Conservation (phyloP, 2,329 filamentous ascomycete species). For the Ophiosphaerella narmari region DNA sequence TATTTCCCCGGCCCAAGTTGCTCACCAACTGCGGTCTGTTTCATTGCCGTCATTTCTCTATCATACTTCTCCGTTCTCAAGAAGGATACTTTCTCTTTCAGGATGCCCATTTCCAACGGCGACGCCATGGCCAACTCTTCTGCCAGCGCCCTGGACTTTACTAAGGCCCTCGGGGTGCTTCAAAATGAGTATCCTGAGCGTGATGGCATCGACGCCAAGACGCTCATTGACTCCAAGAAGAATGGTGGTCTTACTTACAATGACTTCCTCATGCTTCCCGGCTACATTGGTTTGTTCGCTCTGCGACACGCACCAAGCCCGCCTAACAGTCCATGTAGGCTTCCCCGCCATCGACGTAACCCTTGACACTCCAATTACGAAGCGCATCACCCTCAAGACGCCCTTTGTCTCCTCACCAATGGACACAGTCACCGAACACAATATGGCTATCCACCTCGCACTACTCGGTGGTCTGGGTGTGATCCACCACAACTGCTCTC, state of each 20-base stretch:
- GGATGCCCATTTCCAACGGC: constrained; percentile 76
- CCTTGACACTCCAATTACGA: constrained; percentile 91
- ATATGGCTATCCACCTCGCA: constrained; percentile 98
- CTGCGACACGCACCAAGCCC: constrained; percentile 3
- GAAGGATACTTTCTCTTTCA: constrained; percentile 41
- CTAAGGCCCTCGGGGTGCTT: constrained; percentile 78
- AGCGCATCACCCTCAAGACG: constrained; percentile 93
- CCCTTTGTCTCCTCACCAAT: constrained; percentile 97
- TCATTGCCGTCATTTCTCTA: constrained; percentile 24
- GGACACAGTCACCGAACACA: constrained; percentile 99
- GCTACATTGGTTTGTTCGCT: constrained; percentile 76
- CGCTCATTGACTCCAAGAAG: constrained; percentile 87
- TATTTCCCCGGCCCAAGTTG: constrained; percentile 62
- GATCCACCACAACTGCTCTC: constrained; percentile 99
- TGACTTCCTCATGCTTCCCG: constrained; percentile 94
- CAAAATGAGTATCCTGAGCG: constrained; percentile 73
- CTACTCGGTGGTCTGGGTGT: constrained; percentile 87
- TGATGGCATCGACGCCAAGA: constrained; percentile 86
- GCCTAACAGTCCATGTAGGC: constrained; percentile 52
- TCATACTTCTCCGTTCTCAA: constrained; percentile 34
- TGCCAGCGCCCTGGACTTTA: constrained; percentile 70
- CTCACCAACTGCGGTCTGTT: constrained; percentile 40
- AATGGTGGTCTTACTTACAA: constrained; percentile 97
- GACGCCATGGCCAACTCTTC: constrained; percentile 56
- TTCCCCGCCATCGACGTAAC: constrained; percentile 89